Evolutionary conservation across 805 yeast species (phyloP).

Genomic region (Metschnikowia peoriensis): DNA sequence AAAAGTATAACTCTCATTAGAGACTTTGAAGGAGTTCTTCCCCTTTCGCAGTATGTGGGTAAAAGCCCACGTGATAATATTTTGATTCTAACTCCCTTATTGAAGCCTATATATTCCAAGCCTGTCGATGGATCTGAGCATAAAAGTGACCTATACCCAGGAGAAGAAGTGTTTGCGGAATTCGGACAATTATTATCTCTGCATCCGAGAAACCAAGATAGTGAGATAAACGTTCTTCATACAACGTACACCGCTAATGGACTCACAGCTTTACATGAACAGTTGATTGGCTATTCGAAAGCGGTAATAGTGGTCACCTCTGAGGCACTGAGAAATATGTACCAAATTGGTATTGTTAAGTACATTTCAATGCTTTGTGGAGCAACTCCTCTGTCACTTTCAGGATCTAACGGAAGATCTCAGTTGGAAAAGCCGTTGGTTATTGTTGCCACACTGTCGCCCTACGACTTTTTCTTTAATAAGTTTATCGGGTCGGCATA

Average conservation of each 20-base stretch:
- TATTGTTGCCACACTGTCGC: slow-evolving; percentile 59
- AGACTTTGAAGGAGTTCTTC: slow-evolving; percentile 50
- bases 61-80: slow-evolving; percentile 27
- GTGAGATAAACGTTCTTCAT: slow-evolving; percentile 48
- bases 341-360: slow-evolving; percentile 60
- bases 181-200: slow-evolving; percentile 47
- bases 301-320: slow-evolving; percentile 55
- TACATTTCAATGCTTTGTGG: slow-evolving; percentile 56
- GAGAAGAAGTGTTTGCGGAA: slow-evolving; percentile 53
- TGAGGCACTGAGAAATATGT: slow-evolving; percentile 58
- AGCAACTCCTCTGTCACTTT: slow-evolving; percentile 32
- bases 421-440: slow-evolving; percentile 50
- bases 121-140: slow-evolving; percentile 10
- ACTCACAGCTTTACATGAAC: slow-evolving; percentile 53
- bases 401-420: slow-evolving; percentile 19
- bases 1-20: slow-evolving; percentile 53
- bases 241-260: slow-evolving; percentile 60
- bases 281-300: slow-evolving; percentile 49
- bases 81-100: slow-evolving; percentile 36
- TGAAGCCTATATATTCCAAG: slow-evolving; percentile 34
- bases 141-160: slow-evolving; percentile 29
- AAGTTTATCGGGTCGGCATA: slow-evolving; percentile 55
- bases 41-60: slow-evolving; percentile 42
- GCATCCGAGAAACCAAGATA: slow-evolving; percentile 26
- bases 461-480: slow-evolving; percentile 59